Evolutionary conservation across 768 basidiomycete species (phyloP), one percentile per base, ranked within the genome.

Genomic region (Grammothele lineata): DNA sequence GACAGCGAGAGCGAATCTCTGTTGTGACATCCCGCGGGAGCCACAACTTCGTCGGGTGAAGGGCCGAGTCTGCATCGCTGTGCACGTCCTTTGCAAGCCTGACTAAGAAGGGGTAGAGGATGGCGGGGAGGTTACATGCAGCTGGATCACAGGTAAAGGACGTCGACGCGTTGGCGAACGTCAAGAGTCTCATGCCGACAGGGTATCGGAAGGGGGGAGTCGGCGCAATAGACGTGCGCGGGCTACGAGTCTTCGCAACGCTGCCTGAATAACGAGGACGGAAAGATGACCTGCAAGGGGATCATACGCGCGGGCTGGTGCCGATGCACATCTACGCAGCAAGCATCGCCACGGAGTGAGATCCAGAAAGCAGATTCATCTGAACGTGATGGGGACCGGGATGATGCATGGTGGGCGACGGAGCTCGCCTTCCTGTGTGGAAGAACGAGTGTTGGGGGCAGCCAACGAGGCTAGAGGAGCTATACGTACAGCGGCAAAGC

Each of bases 1-100:
- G 68, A 61, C 64, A 67, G 71, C 71, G 77, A 80, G 78, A 75
- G 70, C 75, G 62, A 77, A 72, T 75, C 77, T 77, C 76, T 79
- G 59, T 74, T 75, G 65, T 56, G 58, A 58, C 65, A 61, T 68
- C 74, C 74, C 73, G 57, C 32, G 57, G 70, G 63, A 70, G 56
- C 55, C 60, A 50, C 66, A 75, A 75, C 62, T 70, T 66, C 68
- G 66, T 56, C 26, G 53, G 51, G 25, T 45, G 51, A 50, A 43
- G 42, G 54, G 42, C 54, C 33, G 37, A 49, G 41, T 50, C 54
- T 42, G 51, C 36, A 45, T 49, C 45, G 47, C n/a, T 35, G 30
- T 23, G 36, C 43, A 27, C 19, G 40, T 40, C 44, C 50, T 40
- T 45, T 27, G 45, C 56, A 32, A 51, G 48, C 45, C 30, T 24